Evolutionary conservation across 768 basidiomycete genomes (phyloP).

Genomic region (Mrakia gelida): DNA sequence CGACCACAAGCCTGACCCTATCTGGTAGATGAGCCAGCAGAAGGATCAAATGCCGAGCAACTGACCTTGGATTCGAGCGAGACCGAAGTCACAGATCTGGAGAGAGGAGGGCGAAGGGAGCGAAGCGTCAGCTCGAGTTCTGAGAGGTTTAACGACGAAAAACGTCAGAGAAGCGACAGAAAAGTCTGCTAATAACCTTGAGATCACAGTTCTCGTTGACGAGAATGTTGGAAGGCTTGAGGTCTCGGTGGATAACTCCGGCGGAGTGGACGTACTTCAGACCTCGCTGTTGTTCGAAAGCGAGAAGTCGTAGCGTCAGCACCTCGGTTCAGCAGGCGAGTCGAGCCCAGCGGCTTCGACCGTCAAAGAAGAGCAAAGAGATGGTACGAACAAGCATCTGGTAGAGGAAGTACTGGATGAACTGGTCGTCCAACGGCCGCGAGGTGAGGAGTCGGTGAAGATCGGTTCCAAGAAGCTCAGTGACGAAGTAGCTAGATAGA

Average conservation of each 20-base stretch:
- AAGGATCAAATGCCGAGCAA: not conserved
- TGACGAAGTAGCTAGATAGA: slow-evolving; percentile 86
- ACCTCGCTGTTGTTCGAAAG: slow-evolving; percentile 64
- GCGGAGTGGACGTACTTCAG: slow-evolving; percentile 99
- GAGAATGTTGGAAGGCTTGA: slow-evolving; percentile 99
- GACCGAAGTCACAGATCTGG: slow-evolving; percentile 97
- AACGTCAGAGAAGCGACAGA: not conserved
- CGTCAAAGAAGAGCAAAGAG: not conserved
- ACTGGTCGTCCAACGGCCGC: slow-evolving; percentile 96
- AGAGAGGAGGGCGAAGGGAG: not conserved
- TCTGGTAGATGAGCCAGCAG: too few species aligned
- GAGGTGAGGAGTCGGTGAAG: slow-evolving; percentile 94
- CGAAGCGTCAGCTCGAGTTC: slow-evolving; percentile 4
- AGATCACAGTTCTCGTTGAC: slow-evolving; percentile 99
- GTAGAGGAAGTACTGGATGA: slow-evolving; percentile 99
- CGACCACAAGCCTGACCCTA: too few species aligned
- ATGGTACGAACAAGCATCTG: slow-evolving; percentile 76
- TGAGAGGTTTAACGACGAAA: not conserved
- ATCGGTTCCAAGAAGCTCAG: slow-evolving; percentile 95
- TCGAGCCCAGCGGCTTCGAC: not conserved
- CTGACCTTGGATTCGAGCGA: slow-evolving; percentile 78
- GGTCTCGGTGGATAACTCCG: slow-evolving; percentile 95
- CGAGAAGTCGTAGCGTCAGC: too few species aligned
- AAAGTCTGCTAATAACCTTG: slow-evolving; percentile 72
- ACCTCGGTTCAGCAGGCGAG: too few species aligned